Evolutionary conservation across 257 asterid species (phyloP), one percentile per base, ranked within the genome.

Genomic region (Fraxinus cuspidata): DNA sequence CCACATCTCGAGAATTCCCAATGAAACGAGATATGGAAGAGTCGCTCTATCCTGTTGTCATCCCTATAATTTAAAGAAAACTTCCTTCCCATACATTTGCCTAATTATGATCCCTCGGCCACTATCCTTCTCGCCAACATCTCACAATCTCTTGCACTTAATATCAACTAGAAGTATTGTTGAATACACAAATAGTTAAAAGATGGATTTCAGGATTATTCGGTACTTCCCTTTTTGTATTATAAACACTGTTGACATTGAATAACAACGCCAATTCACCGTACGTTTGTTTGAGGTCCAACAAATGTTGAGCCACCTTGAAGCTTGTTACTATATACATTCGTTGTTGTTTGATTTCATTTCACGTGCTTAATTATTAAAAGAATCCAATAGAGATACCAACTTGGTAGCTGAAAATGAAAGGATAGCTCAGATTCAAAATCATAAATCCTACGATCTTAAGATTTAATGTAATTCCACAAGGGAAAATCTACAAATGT

Each of bases 401-500:
- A 47, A 47, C 56, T 47, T 47, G n/a, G 56, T 15, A 21, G 29
- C 29, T 21, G 28, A 58, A 56, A 56, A 56, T 56, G 65, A 56
- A 56, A 18, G 11, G 10, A 4, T 19, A 19, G 65, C 53, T 56
- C 12, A 19, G 12, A 23, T 19, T 8, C 12, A 56, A n/a, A n/a
- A n/a, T 56, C 25, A n/a, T 56, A 56, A 44, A 56, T 56, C 29
- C 3, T 56, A 56, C 2, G 66, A 58, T 3, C n/a, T 47, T n/a
- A 7, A 5, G 7, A 16, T 53, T 6, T 53, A 15, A 47, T 47
- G 31, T 9, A 60, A 8, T 31, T 10, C 69, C 34, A 63, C 12
- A 35, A 63, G 69, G 69, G 7, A 75, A 80, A 85, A 80, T 69
- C 75, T 72, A 70, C 31, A 70, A 18, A 29, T 42, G 75, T 80